Evolutionary conservation across 371 early-diverging fungal species (phyloP), one percentile per base, ranked within the genome.

Genomic region (Funneliformis caledonium): DNA sequence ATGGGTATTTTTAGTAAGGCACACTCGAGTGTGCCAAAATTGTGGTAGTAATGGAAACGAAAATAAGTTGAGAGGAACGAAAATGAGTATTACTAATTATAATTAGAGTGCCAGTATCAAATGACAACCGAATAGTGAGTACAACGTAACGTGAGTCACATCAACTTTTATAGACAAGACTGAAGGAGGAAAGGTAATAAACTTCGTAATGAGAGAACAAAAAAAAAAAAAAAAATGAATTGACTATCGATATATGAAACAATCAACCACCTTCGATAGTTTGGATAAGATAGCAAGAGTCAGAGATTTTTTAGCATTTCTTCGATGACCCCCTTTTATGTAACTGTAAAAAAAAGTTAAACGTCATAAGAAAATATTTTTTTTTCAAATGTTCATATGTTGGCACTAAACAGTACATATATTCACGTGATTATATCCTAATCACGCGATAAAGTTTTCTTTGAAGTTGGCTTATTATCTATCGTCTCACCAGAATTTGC

Each of bases 1-100:
- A 78, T 78, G 78, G 78, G 78, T 61, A 56, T 56, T 78, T 37
- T 78, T 22, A 62, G 26, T 45, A 14, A 56, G 78, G 78, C 78
- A 78, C 78, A 67, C 78, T 68, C 56, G 45, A 69, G 78, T 62
- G 78, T 61, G 78, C 78, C 78, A 78, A 68, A 68, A 11, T 78
- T 61, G 22, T 37, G 37, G 61, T 61, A 60, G 16, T n/a, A 42
- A n/a, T 69, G 19, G 43, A 45, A 19, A 69, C 16, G 22, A 43
- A 69, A n/a, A 69, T 42, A 14, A 8, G 37, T 33, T 19, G 14
- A 43, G n/a, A 12, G 43, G n/a, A n/a, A 11, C n/a, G 16, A 43
- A 19, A 43, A 43, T 45, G 69, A 5, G 19, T 65, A 33, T 65
- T 65, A 26, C 26, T 33, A 37, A 65, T 65, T 33, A 65, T 33